Conservation (phyloP, 1,139 yeast genomes). For the Blastobotrys aristatus region DNA sequence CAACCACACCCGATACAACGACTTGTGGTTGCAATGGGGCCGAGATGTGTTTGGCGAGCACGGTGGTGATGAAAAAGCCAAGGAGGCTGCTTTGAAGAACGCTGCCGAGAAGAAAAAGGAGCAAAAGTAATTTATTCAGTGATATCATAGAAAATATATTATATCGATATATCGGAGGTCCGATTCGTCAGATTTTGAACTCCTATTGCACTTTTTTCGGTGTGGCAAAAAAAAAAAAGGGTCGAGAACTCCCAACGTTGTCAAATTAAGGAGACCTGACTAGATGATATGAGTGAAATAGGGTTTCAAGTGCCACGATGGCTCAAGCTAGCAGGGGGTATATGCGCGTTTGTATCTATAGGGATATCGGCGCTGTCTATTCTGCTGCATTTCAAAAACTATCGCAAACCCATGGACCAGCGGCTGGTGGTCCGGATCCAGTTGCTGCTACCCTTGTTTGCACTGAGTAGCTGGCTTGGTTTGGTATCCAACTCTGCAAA, state of each 20-base stretch:
- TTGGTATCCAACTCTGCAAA: conserved; percentile 45
- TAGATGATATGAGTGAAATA: conserved; percentile 1
- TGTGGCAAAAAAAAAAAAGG: neutral
- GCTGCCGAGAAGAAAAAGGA: neutral
- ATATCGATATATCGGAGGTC: neutral
- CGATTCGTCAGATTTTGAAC: too few species aligned
- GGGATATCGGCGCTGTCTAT: conserved; percentile 46
- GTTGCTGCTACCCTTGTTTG: conserved; percentile 50
- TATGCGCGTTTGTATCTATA: conserved; percentile 34
- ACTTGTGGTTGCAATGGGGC: conserved; percentile 22
- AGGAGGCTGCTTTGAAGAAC: conserved; percentile 40
- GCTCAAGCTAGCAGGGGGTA: conserved; percentile 13
- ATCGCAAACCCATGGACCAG: conserved; percentile 86
- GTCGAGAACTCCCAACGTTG: neutral
- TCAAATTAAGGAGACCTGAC: too few species aligned
- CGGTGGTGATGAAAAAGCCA: conserved; percentile 61
- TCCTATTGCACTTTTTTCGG: neutral
- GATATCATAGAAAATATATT: too few species aligned
- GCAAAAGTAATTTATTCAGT: neutral
- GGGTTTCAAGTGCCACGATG: conserved; percentile 9
- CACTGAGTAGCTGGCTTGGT: conserved; percentile 53
- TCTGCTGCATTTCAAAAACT: conserved; percentile 54
- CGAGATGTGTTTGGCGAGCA: conserved; percentile 36
- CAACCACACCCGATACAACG: conserved; percentile 55
- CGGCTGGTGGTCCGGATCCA: conserved; percentile 79